phyloP scores from a whole-genome alignment of 192 early-diverging fungal genomes.

The Spizellomyces sp. region DNA sequence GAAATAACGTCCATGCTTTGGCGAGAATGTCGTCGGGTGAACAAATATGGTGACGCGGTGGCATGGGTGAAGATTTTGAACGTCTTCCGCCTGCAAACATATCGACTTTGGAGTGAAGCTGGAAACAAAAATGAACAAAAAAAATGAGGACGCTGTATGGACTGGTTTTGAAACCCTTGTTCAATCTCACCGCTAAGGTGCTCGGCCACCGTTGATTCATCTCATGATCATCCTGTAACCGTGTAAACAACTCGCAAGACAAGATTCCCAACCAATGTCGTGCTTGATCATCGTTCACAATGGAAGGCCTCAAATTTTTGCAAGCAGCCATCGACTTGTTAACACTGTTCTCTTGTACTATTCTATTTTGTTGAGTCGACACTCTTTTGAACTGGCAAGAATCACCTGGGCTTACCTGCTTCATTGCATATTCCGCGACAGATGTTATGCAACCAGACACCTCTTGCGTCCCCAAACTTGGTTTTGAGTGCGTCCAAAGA shows the following conservation, averaged over 20 bases:
- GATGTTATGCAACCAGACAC: constrained; percentile 62
- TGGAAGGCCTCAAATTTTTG: constrained; percentile 36
- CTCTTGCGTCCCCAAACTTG: constrained; percentile 50
- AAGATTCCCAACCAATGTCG: constrained; percentile 57
- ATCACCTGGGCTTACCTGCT: neutral
- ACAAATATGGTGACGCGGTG: neutral
- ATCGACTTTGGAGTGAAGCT: no score
- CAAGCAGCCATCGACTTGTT: constrained; percentile 31
- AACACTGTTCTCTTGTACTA: constrained; percentile 1
- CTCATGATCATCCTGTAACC: constrained; percentile 56
- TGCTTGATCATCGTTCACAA: constrained; percentile 32
- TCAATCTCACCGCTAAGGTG: constrained; percentile 40
- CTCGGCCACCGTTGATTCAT: constrained; percentile 54
- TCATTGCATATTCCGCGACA: constrained; percentile 60
- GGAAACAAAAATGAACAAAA: no score
- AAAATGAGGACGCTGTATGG: neutral
- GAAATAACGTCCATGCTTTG: neutral
- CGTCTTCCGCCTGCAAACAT: no score
- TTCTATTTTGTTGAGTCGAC: neutral
- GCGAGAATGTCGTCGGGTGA: neutral
- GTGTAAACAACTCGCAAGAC: constrained; percentile 50
- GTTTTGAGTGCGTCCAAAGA: constrained; percentile 41
- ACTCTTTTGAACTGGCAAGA: no score
- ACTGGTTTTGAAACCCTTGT: neutral
- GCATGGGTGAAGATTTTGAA: neutral